Percentiles rank a stretch among this genome's conserved stretches.
phyloP scores from a whole-genome alignment of 2,329 filamentous ascomycete genomes.

The Ophiostoma quercus region DNA sequence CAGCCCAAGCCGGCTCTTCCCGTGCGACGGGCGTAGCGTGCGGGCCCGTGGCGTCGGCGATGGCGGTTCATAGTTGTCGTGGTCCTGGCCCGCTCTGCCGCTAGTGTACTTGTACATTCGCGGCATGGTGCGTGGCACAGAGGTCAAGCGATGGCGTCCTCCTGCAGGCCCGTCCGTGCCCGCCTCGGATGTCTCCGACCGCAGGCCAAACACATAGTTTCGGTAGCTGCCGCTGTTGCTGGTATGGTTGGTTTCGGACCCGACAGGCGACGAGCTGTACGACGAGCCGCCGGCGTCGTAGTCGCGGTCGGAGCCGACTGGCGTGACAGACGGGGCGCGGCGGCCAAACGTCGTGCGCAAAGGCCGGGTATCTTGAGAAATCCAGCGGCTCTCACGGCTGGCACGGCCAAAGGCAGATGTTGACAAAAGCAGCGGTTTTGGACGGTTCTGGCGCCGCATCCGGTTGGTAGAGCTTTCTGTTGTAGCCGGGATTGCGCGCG shows the following conservation, averaged over 20 bases:
- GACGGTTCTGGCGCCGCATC: constrained; percentile 4
- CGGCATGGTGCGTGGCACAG: not conserved
- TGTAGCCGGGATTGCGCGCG: not conserved
- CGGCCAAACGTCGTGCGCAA: not conserved
- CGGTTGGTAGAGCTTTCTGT: not conserved
- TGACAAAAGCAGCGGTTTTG: not conserved
- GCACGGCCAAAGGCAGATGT: not conserved
- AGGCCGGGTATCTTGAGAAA: not conserved
- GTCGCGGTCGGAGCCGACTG: constrained; percentile 18
- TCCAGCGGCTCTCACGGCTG: not conserved
- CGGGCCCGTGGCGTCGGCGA: constrained; percentile 3
- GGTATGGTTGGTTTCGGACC: constrained; percentile 12
- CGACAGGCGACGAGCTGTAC: constrained; percentile 26
- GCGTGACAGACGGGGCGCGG: not conserved
- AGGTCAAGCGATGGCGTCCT: not conserved
- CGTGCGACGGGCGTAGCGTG: not conserved
- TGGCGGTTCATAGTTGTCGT: not conserved
- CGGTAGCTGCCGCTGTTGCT: not conserved
- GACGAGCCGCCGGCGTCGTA: constrained; percentile 25
- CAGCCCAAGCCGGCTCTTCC: not conserved
- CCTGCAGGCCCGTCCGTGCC: not conserved
- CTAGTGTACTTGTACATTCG: not conserved
- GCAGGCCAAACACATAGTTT: not conserved
- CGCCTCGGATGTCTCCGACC: constrained; percentile 10
- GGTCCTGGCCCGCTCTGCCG: not conserved